A percentile compares a stretch with the other conserved stretches of the same genome.
Conservation (phyloP, 371 early-diverging fungal genomes). For the Mucor irregularis region DNA sequence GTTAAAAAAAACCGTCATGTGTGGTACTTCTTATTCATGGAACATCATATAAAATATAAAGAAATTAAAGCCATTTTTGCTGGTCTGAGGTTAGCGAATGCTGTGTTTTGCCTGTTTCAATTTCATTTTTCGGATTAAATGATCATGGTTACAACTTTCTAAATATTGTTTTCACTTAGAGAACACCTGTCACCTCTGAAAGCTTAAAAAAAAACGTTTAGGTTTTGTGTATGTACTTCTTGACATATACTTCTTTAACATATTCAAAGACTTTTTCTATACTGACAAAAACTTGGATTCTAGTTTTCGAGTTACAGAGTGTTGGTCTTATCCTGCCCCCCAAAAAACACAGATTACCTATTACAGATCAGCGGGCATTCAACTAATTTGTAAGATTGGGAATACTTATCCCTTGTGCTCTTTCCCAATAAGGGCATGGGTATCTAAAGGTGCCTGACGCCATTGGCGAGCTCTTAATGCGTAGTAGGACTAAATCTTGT, state of each 20-base stretch:
- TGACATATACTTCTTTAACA: slow-evolving; percentile 4
- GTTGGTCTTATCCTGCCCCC: background rate
- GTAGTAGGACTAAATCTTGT: background rate
- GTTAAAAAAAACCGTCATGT: slow-evolving; percentile 21
- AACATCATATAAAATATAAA: background rate
- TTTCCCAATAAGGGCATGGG: slow-evolving; percentile 21
- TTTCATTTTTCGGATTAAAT: background rate
- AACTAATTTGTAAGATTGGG: slow-evolving; percentile 24
- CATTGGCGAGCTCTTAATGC: background rate
- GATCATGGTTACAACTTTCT: background rate
- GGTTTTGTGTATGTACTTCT: background rate
- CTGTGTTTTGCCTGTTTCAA: background rate
- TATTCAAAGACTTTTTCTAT: slow-evolving; percentile 5
- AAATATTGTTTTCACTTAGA: background rate
- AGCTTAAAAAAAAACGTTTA: background rate
- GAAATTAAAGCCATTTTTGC: slow-evolving; percentile 4
- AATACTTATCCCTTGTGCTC: slow-evolving; percentile 19
- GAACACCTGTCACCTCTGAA: background rate
- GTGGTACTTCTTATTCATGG: background rate
- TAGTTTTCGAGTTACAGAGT: no score
- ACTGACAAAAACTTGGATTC: slow-evolving; percentile 11
- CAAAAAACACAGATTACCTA: background rate
- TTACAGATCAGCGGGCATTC: background rate
- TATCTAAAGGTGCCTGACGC: background rate
- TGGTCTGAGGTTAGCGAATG: slow-evolving; percentile 30